These are phyloP conservation scores for Zygnema cylindricum DNA, from an alignment of 139 green algal genomes.

Conservation along the genomic window DNA sequence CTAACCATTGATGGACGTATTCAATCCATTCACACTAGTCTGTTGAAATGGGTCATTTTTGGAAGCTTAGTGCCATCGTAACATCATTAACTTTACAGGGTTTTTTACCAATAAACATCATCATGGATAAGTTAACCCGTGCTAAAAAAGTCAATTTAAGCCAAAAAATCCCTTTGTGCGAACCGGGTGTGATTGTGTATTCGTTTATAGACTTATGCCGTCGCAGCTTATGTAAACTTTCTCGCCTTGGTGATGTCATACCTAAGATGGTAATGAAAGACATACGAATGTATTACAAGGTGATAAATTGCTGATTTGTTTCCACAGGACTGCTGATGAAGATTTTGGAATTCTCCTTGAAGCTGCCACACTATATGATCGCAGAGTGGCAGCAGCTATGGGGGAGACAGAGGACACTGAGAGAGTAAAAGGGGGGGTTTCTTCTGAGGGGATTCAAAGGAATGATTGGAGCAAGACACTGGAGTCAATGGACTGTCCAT, in stretches of 20 bases:
- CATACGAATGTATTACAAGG: not conserved
- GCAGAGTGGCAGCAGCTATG: conserved; percentile 22
- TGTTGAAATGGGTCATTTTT: no score
- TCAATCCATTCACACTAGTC: no score
- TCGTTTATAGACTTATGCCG: no score
- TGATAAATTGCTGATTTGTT: conserved; percentile 30
- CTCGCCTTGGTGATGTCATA: not conserved
- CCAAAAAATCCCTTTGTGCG: no score
- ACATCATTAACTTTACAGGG: no score
- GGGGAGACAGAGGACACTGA: conserved; percentile 18
- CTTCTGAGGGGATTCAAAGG: conserved; percentile 74
- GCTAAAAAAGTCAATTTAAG: no score
- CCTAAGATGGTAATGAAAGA: not conserved
- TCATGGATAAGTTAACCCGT: no score
- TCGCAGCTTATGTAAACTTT: not conserved
- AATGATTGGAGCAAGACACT: conserved; percentile 61
- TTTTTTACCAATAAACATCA: no score
- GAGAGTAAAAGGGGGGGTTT: conserved; percentile 94
- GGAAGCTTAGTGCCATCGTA: no score
- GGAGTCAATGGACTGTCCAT: conserved; percentile 14
- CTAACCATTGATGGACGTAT: no score
- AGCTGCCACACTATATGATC: conserved; percentile 69
- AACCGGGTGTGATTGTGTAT: no score
- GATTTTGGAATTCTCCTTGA: conserved; percentile 93
- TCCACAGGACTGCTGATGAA: conserved; percentile 87